These are phyloP conservation scores for Umbelopsis sp. DNA, from an alignment of 192 early-diverging fungal species.

Conservation along the genomic window DNA sequence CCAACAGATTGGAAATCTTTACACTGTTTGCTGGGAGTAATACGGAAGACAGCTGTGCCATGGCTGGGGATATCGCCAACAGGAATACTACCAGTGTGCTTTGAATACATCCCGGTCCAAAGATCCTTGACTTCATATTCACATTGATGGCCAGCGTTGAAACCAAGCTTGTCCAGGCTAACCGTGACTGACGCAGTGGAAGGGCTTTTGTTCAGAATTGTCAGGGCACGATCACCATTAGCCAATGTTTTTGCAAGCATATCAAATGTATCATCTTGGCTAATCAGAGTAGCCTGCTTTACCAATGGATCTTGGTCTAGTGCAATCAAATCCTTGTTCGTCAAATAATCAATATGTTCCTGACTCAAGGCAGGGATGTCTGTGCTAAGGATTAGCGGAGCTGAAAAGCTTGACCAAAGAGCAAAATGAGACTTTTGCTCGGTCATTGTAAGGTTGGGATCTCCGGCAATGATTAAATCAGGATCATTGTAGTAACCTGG, in stretches of 20 bases:
- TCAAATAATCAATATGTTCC: conserved; percentile 35
- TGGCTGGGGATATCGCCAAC: background rate
- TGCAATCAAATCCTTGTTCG: conserved; percentile 54
- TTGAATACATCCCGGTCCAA: conserved; percentile 1
- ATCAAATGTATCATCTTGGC: conserved; percentile 12
- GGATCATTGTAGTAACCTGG: conserved; percentile 44
- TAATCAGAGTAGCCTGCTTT: conserved; percentile 7
- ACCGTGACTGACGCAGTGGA: conserved; percentile 20
- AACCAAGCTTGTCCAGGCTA: conserved; percentile 32
- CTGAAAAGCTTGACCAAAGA: conserved; percentile 56
- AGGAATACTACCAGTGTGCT: background rate
- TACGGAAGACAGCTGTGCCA: conserved; percentile 11
- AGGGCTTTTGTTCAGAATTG: conserved; percentile 33
- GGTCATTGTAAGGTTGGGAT: conserved; percentile 32
- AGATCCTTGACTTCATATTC: conserved; percentile 10
- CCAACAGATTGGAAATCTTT: conserved; percentile 1
- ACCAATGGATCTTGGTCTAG: conserved; percentile 62
- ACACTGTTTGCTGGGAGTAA: conserved; percentile 1
- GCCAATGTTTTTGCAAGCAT: conserved; percentile 2
- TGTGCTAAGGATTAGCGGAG: conserved; percentile 59
- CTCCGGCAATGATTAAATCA: conserved; percentile 41
- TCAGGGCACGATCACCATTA: conserved; percentile 27
- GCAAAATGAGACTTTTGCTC: conserved; percentile 53
- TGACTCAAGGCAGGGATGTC: conserved; percentile 37
- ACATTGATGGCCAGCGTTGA: conserved; percentile 17